Evolutionary conservation across 2,329 filamentous ascomycete genomes (phyloP).

Genomic region (Alternaria novae-zelandiae): DNA sequence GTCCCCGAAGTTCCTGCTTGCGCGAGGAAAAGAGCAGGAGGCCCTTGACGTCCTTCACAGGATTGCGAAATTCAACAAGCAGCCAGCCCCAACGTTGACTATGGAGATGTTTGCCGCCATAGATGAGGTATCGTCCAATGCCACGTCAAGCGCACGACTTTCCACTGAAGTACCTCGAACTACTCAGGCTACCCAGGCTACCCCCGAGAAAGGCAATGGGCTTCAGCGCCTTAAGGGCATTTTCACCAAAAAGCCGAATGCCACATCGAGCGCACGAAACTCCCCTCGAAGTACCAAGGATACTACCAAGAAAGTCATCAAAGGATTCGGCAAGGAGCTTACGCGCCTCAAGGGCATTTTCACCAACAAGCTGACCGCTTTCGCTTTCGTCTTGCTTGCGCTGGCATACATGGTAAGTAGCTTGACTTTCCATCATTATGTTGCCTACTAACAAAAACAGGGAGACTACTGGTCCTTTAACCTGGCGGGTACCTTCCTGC

Average conservation of each 20-base stretch:
- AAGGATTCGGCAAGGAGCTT: constrained; percentile 29
- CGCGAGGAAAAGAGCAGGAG: constrained; percentile 32
- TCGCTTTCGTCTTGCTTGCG: constrained; percentile 34
- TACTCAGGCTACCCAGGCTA: constrained; percentile 11
- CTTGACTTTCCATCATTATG: background rate
- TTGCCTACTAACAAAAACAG: constrained; percentile 1
- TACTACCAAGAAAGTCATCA: constrained; percentile 31
- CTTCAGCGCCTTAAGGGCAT: constrained; percentile 35
- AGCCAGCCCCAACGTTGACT: constrained; percentile 29
- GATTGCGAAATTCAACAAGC: constrained; percentile 38
- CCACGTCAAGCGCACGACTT: background rate
- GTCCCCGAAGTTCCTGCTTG: constrained; percentile 37
- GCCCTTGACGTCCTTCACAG: constrained; percentile 36
- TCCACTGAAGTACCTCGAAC: background rate
- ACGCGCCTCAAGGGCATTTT: constrained; percentile 36
- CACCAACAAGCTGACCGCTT: constrained; percentile 31
- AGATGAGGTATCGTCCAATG: constrained; percentile 20
- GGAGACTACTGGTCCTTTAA: constrained; percentile 45
- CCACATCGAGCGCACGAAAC: background rate
- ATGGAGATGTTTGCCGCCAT: constrained; percentile 36
- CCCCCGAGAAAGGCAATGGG: constrained; percentile 30
- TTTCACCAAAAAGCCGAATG: constrained; percentile 33
- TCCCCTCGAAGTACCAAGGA: constrained; percentile 14
- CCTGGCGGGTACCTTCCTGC: constrained; percentile 33
- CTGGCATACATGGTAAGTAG: constrained; percentile 33